Percentiles rank a stretch among this genome's conserved stretches.
These are phyloP conservation scores for Cadophora gregata DNA, from an alignment of 2,329 filamentous ascomycete genomes.

Conservation along the genomic window DNA sequence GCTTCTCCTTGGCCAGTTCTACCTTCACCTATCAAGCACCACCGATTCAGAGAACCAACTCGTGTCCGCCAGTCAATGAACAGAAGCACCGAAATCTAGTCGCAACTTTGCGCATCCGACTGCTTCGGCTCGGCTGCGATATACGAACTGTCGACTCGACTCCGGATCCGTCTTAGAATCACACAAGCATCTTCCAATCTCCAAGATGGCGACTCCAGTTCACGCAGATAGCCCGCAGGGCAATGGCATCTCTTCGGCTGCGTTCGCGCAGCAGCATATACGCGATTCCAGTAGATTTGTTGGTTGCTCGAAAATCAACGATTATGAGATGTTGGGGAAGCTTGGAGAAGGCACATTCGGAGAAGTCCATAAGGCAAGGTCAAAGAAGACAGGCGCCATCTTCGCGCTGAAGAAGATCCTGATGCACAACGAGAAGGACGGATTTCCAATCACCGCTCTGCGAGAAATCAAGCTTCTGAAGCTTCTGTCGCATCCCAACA, in stretches of 20 bases:
- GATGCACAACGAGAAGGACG: conserved; percentile 99
- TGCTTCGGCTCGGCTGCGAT: not conserved
- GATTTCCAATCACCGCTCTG: conserved; percentile 97
- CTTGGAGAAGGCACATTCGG: conserved; percentile 96
- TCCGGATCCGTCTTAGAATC: not conserved
- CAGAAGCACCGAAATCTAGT: not conserved
- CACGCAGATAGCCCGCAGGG: conserved; percentile 33
- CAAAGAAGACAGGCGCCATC: conserved; percentile 73
- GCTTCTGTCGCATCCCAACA: conserved; percentile 88
- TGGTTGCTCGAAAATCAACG: conserved; percentile 83
- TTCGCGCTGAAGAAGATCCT: conserved; percentile 98
- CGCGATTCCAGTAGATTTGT: conserved; percentile 68
- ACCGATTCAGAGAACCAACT: conserved; percentile 1
- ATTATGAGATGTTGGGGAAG: conserved; percentile 82
- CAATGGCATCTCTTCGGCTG: conserved; percentile 54
- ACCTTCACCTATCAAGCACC: not conserved
- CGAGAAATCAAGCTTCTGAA: conserved; percentile 98
- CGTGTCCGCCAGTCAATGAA: conserved; percentile 6
- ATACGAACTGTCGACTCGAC: not conserved
- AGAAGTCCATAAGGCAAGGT: conserved; percentile 91
- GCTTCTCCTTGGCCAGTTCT: not conserved
- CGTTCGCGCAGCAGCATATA: conserved; percentile 58
- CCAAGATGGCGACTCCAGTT: conserved; percentile 35
- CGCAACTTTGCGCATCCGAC: conserved; percentile 5
- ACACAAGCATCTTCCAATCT: not conserved